Evolutionary conservation across 2,329 filamentous ascomycete species (phyloP).

Genomic region (Madurella fahalii): DNA sequence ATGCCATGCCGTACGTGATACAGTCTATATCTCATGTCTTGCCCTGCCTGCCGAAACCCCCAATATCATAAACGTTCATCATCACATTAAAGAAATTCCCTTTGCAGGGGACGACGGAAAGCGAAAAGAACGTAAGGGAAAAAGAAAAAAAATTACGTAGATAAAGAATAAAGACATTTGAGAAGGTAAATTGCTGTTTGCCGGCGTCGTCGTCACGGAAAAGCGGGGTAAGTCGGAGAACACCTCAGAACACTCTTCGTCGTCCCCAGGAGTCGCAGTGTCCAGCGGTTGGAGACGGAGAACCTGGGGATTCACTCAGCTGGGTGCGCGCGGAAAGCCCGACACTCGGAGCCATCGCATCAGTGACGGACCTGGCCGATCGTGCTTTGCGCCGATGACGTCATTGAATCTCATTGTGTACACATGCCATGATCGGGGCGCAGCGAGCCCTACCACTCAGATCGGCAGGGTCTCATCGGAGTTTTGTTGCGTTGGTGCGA

Average conservation of each 20-base stretch:
- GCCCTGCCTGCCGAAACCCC: neutral
- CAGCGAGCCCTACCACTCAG: neutral
- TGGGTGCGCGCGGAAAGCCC: neutral
- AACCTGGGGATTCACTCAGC: neutral
- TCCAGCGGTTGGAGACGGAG: neutral
- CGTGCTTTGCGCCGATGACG: neutral
- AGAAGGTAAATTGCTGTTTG: neutral
- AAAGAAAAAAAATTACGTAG: neutral
- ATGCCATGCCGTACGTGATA: neutral
- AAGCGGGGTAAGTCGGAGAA: neutral
- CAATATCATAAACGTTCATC: neutral
- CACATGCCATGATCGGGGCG: neutral
- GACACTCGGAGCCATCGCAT: neutral
- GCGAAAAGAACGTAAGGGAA: neutral
- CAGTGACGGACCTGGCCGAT: neutral
- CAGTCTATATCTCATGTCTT: neutral
- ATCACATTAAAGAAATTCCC: neutral
- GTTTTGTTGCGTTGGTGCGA: neutral
- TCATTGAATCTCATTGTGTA: neutral
- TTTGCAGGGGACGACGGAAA: neutral
- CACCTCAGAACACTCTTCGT: neutral
- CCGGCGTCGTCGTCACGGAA: neutral
- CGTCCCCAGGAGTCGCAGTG: neutral
- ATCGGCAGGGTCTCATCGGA: conserved; percentile 7
- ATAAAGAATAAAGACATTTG: neutral